Base-by-base conservation (phyloP, 352 stramenopile genomes). In the Phytopythium helicoides region DNA sequence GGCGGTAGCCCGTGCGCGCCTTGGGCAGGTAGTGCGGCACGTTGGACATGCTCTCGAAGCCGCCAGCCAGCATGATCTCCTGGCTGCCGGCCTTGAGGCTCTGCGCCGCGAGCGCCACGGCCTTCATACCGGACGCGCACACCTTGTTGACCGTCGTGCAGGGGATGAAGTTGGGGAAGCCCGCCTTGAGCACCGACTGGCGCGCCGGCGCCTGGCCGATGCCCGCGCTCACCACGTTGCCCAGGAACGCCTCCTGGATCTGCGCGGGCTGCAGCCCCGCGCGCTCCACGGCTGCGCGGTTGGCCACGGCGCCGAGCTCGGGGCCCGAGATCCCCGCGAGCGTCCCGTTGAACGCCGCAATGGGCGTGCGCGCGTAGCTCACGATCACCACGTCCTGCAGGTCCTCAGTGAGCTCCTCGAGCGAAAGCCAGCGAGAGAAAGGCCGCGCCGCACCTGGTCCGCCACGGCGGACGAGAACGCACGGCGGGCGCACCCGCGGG, bases 131-230 rank as follows among this genome's bases (percentile, higher is more conserved):
- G 2, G 79, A 96, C 3, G 94, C 96, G 68, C 97, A 99, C 22
- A 99, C 96, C 67, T 99, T 99, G 81, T 99, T 99, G 10, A 99
- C 73, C 0, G 97, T 99, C 38, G 95, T 99, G 74, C 94, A 99
- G 33, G 97, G 87, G 34, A 97, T 97, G 18, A 73, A 89, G 54
- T 94, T 73, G 2, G 87, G 84, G 58, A 99, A 86, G 6, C 95
- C 95, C 11, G 83, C 90, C 62, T 94, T 94, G 33, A 97, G 69
- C 22, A 91, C 74, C 12, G 96, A 95, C 71, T 99, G 97, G 23
- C 95, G 82, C 41, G 94, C 90, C 0, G 97, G 97, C 25, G 96
- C 96, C 73, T 99, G 97, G 25, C 97, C 97, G 33, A 98, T 89
- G 34, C 91, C 94, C 6, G 96, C 95, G 50, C 85, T 97, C 25